A percentile compares a stretch with the other conserved stretches of the same genome.
Evolutionary conservation across 768 basidiomycete genomes (phyloP).

Genomic region (Neoboletus subvelutipes): DNA sequence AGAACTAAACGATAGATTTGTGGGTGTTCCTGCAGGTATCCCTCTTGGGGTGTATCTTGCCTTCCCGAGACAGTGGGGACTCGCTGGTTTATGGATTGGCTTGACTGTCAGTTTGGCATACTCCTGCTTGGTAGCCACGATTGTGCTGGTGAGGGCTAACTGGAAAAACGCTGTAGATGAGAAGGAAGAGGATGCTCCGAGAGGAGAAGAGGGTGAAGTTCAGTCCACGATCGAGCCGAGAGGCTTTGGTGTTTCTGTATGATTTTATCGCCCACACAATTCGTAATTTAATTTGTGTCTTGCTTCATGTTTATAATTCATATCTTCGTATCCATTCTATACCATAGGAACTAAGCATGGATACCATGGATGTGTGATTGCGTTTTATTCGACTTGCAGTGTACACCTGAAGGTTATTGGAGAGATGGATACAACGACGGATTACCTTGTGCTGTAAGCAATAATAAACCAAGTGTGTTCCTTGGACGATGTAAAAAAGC

Average conservation of each 20-base stretch:
- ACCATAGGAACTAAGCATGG: not conserved
- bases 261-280: not conserved
- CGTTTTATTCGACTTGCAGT: constrained; percentile 13
- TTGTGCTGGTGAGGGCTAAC: constrained; percentile 19
- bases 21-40: constrained; percentile 28
- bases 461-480: constrained; percentile 19
- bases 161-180: constrained; percentile 12
- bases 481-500: constrained; percentile 15
- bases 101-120: constrained; percentile 23
- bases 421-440: constrained; percentile 21
- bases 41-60: constrained; percentile 28
- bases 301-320: not conserved
- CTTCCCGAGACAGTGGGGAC: constrained; percentile 21
- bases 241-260: not conserved
- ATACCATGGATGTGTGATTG: constrained; percentile 1
- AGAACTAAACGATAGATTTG: not conserved
- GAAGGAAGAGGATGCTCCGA: not conserved
- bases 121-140: constrained; percentile 17
- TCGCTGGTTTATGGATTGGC: constrained; percentile 25
- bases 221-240: not conserved
- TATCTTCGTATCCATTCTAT: not conserved
- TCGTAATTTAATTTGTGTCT: not conserved
- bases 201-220: not conserved
- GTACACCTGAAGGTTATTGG: constrained; percentile 14
- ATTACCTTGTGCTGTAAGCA: constrained; percentile 28